Evolutionary conservation across 495 filamentous ascomycete genomes (phyloP).

Genomic region (Penicillium robsamsonii): DNA sequence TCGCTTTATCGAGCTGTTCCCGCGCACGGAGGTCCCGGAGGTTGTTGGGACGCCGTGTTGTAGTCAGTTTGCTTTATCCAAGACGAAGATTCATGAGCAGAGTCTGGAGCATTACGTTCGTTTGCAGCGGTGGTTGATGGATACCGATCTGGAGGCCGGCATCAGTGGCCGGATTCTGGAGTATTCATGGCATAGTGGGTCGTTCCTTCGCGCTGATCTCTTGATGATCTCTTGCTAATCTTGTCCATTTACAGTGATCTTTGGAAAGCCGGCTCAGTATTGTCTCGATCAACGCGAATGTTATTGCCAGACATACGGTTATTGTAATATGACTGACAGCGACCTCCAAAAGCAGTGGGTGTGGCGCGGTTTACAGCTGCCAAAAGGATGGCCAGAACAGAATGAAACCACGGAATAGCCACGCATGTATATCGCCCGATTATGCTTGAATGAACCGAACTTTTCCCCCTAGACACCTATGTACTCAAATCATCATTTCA

Average conservation of each 20-base stretch:
- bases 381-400: conserved; percentile 22
- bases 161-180: conserved; percentile 63
- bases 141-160: conserved; percentile 52
- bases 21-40: conserved; percentile 27
- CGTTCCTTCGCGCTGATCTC: not conserved
- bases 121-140: conserved; percentile 57
- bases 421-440: not conserved
- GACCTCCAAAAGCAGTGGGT: conserved; percentile 25
- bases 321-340: conserved; percentile 25
- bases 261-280: conserved; percentile 24
- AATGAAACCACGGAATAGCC: not conserved
- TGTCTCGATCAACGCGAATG: conserved; percentile 37
- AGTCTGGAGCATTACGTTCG: conserved; percentile 50
- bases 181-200: conserved; percentile 65
- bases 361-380: conserved; percentile 24
- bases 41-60: conserved; percentile 55
- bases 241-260: conserved; percentile 21
- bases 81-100: conserved; percentile 45
- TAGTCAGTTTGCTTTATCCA: conserved; percentile 65
- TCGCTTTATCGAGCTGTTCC: conserved; percentile 43
- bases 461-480: not conserved
- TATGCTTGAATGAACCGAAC: conserved; percentile 2
- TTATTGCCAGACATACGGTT: conserved; percentile 44
- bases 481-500: conserved; percentile 12
- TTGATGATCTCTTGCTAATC: not conserved